Evolutionary conservation across 331 rosid genomes (phyloP).

Genomic region (Telfairia occidentalis): DNA sequence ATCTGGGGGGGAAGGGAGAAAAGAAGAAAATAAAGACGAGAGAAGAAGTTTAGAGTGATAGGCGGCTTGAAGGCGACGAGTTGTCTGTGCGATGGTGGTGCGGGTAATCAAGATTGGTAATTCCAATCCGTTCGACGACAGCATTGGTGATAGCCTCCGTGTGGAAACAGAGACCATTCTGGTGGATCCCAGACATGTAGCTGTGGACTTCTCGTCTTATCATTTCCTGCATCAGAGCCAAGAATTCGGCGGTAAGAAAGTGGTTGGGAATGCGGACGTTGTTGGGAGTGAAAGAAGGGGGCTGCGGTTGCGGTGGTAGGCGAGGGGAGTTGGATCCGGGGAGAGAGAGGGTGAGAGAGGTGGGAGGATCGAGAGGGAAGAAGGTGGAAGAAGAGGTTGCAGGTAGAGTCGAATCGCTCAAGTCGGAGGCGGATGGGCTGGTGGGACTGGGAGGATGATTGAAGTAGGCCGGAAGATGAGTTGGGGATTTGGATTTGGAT

Average conservation of each 20-base stretch:
- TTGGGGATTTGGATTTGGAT: too few relatives aligned
- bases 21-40: not conserved
- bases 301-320: too few relatives aligned
- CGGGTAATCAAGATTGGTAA: slow-evolving; percentile 36
- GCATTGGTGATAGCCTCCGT: slow-evolving; percentile 45
- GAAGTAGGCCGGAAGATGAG: too few relatives aligned
- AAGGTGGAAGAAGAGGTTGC: slow-evolving; percentile 23
- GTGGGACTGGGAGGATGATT: too few relatives aligned
- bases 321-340: slow-evolving; percentile 55
- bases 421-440: slow-evolving; percentile 60
- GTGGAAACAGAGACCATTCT: slow-evolving; percentile 38
- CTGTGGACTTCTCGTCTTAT: slow-evolving; percentile 56
- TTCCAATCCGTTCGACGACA: slow-evolving; percentile 42
- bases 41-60: not conserved
- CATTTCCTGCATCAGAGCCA: slow-evolving; percentile 70
- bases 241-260: slow-evolving; percentile 43
- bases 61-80: not conserved
- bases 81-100: not conserved
- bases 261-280: too few relatives aligned
- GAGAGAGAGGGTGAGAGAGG: slow-evolving; percentile 49
- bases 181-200: slow-evolving; percentile 64
- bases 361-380: slow-evolving; percentile 64
- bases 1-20: not conserved
- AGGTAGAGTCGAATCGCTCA: slow-evolving; percentile 57
- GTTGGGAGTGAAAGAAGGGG: too few relatives aligned